Percentiles rank a stretch among this genome's conserved stretches.
These are phyloP conservation scores for Agrocybe chaxingu DNA, from an alignment of 768 basidiomycete genomes.

Conservation along the genomic window DNA sequence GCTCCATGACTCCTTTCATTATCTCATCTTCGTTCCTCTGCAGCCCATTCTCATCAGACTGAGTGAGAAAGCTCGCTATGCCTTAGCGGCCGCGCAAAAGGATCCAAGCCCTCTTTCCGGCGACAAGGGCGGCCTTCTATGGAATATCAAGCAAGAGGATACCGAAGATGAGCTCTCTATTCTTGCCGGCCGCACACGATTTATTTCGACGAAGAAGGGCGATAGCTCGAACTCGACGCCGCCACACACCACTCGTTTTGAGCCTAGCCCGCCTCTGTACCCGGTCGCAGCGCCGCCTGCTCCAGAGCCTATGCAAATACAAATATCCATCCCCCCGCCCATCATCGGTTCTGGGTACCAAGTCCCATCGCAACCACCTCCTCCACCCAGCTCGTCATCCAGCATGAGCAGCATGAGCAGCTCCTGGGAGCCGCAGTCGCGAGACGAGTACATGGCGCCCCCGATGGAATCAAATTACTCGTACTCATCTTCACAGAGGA, in stretches of 20 bases:
- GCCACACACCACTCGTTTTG: slow-evolving; percentile 9
- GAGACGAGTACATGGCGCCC: too few species aligned
- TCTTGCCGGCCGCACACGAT: slow-evolving; percentile 63
- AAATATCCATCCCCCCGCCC: not conserved
- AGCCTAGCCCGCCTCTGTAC: slow-evolving; percentile 12
- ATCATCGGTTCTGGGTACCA: not conserved
- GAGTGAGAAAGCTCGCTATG: slow-evolving; percentile 63
- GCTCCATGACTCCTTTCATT: not conserved
- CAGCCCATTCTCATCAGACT: slow-evolving; percentile 61
- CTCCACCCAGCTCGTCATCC: too few species aligned
- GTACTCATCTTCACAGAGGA: slow-evolving; percentile 1
- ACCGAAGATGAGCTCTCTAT: slow-evolving; percentile 66
- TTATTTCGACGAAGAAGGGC: slow-evolving; percentile 48
- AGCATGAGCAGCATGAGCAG: too few species aligned
- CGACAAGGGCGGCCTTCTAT: slow-evolving; percentile 38
- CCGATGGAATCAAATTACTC: not conserved
- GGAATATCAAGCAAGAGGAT: slow-evolving; percentile 52
- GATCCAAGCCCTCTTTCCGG: slow-evolving; percentile 28
- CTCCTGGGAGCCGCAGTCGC: too few species aligned
- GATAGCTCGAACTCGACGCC: slow-evolving; percentile 10
- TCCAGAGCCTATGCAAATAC: not conserved
- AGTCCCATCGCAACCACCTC: too few species aligned
- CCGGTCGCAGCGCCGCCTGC: not conserved
- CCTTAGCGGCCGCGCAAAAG: slow-evolving; percentile 41
- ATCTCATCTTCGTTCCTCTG: not conserved